These are phyloP conservation scores for Botryosphaeria agaves DNA, from an alignment of 2,329 filamentous ascomycete species.

Conservation along the genomic window DNA sequence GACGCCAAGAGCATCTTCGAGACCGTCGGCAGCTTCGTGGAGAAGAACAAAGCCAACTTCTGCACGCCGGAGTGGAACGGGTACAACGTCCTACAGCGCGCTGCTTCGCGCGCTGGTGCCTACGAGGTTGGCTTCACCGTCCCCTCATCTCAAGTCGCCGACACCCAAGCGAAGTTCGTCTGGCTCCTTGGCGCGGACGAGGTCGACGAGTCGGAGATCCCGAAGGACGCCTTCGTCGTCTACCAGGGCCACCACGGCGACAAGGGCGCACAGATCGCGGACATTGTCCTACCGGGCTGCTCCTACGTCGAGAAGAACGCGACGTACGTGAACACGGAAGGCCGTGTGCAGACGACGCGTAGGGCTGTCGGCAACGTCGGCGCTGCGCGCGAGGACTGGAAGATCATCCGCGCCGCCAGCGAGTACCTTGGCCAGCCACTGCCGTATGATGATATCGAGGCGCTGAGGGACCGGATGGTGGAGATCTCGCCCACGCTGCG, in stretches of 20 bases:
- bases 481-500: conserved; percentile 85
- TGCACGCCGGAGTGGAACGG: conserved; percentile 85
- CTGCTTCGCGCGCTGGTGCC: conserved; percentile 79
- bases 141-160: conserved; percentile 62
- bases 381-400: conserved; percentile 91
- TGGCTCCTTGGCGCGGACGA: conserved; percentile 96
- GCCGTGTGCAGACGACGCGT: conserved; percentile 84
- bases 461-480: conserved; percentile 80
- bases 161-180: conserved; percentile 82
- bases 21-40: conserved; percentile 73
- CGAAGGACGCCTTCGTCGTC: conserved; percentile 88
- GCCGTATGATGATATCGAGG: conserved; percentile 83
- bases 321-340: conserved; percentile 96
- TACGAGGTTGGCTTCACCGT: conserved; percentile 93
- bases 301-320: conserved; percentile 95
- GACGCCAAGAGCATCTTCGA: conserved; percentile 92
- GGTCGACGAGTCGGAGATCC: conserved; percentile 67
- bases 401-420: conserved; percentile 84
- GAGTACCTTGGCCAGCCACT: conserved; percentile 81
- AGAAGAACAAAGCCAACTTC: conserved; percentile 85
- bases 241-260: conserved; percentile 99
- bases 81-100: conserved; percentile 90
- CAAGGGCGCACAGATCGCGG: conserved; percentile 77
- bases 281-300: conserved; percentile 82
- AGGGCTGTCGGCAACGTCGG: conserved; percentile 78